Evolutionary conservation across 306 rosid genomes (phyloP).

Genomic region (Boehmeria nivea): DNA sequence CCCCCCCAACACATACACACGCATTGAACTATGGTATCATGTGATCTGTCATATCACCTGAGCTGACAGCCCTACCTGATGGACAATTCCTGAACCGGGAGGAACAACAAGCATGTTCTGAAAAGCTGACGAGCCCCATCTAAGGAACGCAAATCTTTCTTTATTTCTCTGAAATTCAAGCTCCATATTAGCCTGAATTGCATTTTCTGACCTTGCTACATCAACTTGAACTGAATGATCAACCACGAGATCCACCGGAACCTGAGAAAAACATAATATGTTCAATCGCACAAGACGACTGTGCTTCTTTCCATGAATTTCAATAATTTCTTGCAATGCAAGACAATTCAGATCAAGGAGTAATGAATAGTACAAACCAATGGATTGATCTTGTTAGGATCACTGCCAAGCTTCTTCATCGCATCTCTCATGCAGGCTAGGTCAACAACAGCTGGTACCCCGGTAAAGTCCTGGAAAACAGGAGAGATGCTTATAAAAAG

Average conservation of each 20-base stretch:
- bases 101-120: constrained; percentile 88
- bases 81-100: too few relatives aligned
- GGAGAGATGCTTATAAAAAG: constrained; percentile 13
- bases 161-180: constrained; percentile 75
- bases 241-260: constrained; percentile 84
- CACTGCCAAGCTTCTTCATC: constrained; percentile 85
- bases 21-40: too few relatives aligned
- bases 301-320: too few relatives aligned
- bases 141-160: constrained; percentile 92
- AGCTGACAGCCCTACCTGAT: constrained; percentile 83
- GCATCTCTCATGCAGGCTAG: constrained; percentile 94
- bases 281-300: neutral
- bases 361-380: constrained; percentile 42
- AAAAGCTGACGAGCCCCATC: constrained; percentile 91
- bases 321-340: too few relatives aligned
- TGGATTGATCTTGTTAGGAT: constrained; percentile 83
- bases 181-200: constrained; percentile 89
- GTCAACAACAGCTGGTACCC: constrained; percentile 93
- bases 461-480: constrained; percentile 64
- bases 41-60: too few relatives aligned
- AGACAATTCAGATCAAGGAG: neutral
- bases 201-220: constrained; percentile 69
- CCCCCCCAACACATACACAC: too few relatives aligned
- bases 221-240: constrained; percentile 97
- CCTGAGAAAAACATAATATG: too few relatives aligned